phyloP scores from a whole-genome alignment of 257 asterid species.

The Datura wrightii region DNA sequence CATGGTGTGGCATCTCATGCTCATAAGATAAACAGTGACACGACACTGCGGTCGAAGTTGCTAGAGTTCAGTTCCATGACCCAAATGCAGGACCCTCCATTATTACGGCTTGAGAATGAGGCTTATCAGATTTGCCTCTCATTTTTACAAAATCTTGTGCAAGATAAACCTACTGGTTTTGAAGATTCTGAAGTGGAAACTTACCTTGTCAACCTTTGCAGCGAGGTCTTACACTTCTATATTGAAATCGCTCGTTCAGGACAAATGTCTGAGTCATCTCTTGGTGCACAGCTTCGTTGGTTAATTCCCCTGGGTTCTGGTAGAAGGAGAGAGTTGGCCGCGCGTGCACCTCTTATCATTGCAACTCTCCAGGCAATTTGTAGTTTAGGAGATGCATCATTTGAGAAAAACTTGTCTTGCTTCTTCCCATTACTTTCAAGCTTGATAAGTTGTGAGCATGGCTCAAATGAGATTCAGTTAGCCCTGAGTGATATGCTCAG shows the following conservation, averaged over 20 bases:
- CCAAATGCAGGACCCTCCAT: conserved; percentile 99
- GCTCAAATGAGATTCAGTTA: conserved; percentile 86
- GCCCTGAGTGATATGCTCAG: conserved; percentile 88
- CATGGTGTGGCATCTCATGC: conserved; percentile 84
- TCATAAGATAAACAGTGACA: conserved; percentile 74
- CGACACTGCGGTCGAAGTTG: conserved; percentile 66
- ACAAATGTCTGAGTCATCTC: conserved; percentile 52
- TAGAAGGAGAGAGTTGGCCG: conserved; percentile 84
- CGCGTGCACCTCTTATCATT: conserved; percentile 89
- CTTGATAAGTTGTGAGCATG: conserved; percentile 94
- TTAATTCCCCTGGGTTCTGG: conserved; percentile 89
- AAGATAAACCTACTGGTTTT: conserved; percentile 58
- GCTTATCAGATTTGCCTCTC: conserved; percentile 93
- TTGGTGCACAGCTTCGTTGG: conserved; percentile 57
- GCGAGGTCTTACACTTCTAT: conserved; percentile 79
- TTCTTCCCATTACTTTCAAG: conserved; percentile 83
- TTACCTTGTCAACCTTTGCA: conserved; percentile 80
- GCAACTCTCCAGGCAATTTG: conserved; percentile 86
- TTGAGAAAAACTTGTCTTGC: conserved; percentile 71
- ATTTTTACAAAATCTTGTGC: conserved; percentile 74
- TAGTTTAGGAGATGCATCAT: conserved; percentile 73
- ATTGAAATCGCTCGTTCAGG: conserved; percentile 61
- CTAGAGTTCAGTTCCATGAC: conserved; percentile 82
- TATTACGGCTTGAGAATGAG: conserved; percentile 94
- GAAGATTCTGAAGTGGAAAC: conserved; percentile 79